A percentile compares a stretch with the other conserved stretches of the same genome.
Evolutionary conservation across 1,284 basidiomycete genomes (phyloP).

Genomic region (Xerocomus nothofagi): DNA sequence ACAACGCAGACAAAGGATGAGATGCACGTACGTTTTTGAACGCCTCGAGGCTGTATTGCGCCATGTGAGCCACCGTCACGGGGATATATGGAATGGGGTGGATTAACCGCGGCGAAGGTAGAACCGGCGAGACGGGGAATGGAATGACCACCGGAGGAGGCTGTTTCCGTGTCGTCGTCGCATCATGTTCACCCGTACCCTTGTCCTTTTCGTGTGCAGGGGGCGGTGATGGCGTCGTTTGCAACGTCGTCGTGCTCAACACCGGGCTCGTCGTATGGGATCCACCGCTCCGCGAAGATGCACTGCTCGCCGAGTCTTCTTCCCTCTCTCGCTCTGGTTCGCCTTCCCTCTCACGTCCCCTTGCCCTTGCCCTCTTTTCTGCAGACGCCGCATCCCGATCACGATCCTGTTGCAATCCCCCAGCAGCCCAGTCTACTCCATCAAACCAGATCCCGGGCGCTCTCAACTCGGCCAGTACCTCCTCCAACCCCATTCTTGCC

Average conservation of each 20-base stretch:
- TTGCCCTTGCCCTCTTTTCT: slow-evolving; percentile 44
- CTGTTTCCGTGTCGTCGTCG: slow-evolving; percentile 11
- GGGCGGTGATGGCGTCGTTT: slow-evolving; percentile 73
- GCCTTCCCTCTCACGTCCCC: slow-evolving; percentile 27
- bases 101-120: slow-evolving; percentile 56
- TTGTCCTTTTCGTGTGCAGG: slow-evolving; percentile 41
- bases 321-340: slow-evolving; percentile 32
- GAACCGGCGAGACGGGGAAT: slow-evolving; percentile 57
- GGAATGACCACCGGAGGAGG: slow-evolving; percentile 34
- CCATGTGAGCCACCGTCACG: slow-evolving; percentile 55
- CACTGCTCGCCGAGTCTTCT: slow-evolving; percentile 45
- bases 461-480: slow-evolving; percentile 54
- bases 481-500: slow-evolving; percentile 56
- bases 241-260: slow-evolving; percentile 68
- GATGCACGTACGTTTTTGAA: slow-evolving; percentile 51
- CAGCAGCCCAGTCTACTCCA: slow-evolving; percentile 57
- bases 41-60: slow-evolving; percentile 58
- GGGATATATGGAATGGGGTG: slow-evolving; percentile 69
- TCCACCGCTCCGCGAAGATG: slow-evolving; percentile 46
- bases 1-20: slow-evolving; percentile 1
- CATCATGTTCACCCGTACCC: slow-evolving; percentile 8
- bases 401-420: slow-evolving; percentile 17
- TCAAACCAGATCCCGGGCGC: slow-evolving; percentile 65
- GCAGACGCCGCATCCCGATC: slow-evolving; percentile 8
- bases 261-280: slow-evolving; percentile 71